Evolutionary conservation across 169 alveolate genomes (phyloP).

Genomic region (Plasmodium ovale): DNA sequence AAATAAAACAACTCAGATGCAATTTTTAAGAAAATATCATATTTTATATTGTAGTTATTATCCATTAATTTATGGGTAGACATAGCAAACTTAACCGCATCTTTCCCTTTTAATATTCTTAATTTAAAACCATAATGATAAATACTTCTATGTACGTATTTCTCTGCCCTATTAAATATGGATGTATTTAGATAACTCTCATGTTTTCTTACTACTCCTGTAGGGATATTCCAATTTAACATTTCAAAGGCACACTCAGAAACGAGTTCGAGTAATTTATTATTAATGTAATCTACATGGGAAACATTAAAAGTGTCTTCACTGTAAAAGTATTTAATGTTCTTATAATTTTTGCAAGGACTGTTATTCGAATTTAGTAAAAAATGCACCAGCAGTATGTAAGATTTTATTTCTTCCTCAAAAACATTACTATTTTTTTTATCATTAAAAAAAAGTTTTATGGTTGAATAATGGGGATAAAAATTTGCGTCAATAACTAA

Average conservation of each 20-base stretch:
- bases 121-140: constrained; percentile 33
- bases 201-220: constrained; percentile 45
- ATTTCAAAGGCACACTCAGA: constrained; percentile 54
- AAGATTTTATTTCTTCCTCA: constrained; percentile 51
- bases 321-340: constrained; percentile 40
- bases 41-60: constrained; percentile 15
- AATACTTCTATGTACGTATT: constrained; percentile 13
- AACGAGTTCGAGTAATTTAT: constrained; percentile 18
- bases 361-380: constrained; percentile 57
- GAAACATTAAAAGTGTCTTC: constrained; percentile 34
- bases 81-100: constrained; percentile 36
- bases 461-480: constrained; percentile 43
- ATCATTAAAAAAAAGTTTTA: constrained; percentile 37
- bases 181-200: constrained; percentile 16
- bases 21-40: constrained; percentile 40
- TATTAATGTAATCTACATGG: constrained; percentile 23
- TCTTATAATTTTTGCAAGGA: constrained; percentile 52
- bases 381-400: constrained; percentile 29
- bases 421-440: neutral
- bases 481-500: constrained; percentile 34
- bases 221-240: constrained; percentile 52
- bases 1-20: constrained; percentile 28
- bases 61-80: neutral
- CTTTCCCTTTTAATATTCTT: constrained; percentile 7
- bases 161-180: constrained; percentile 14